Evolutionary conservation across 345 rosid species (phyloP).

Genomic region (Microcos paniculata): DNA sequence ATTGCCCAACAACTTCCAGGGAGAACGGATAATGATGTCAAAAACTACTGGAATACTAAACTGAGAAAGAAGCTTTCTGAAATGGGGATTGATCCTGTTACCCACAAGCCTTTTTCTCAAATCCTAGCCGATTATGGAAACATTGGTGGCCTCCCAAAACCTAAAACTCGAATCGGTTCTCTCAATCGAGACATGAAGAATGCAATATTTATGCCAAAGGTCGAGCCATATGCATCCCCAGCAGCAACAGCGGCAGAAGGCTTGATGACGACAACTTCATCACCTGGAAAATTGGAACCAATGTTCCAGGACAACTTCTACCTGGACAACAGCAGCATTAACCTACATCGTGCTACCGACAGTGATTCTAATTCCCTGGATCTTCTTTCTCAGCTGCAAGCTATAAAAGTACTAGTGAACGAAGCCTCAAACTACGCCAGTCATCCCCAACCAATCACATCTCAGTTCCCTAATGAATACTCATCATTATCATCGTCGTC

Average conservation of each 20-base stretch:
- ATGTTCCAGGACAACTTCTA: conserved; percentile 21
- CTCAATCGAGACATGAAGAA: conserved; percentile 43
- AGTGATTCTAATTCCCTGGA: conserved; percentile 36
- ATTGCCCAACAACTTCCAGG: conserved; percentile 94
- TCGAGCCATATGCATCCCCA: conserved; percentile 17
- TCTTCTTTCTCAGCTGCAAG: conserved; percentile 74
- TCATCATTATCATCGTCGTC: conserved; percentile 37
- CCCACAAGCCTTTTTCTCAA: conserved; percentile 90
- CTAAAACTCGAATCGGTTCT: conserved; percentile 44
- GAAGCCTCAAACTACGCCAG: conserved; percentile 42
- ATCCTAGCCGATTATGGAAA: conserved; percentile 82
- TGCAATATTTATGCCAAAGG: conserved; percentile 20
- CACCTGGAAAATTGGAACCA: conserved; percentile 26
- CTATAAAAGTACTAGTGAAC: conserved; percentile 57
- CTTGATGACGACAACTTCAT: conserved; percentile 14
- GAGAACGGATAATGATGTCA: conserved; percentile 91
- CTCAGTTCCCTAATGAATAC: conserved; percentile 24
- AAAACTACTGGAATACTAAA: conserved; percentile 91
- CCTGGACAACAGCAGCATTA: neutral
- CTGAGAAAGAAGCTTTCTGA: conserved; percentile 83
- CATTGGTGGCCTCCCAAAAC: conserved; percentile 57
- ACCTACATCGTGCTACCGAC: neutral
- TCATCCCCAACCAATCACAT: conserved; percentile 16
- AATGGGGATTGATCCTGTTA: conserved; percentile 94
- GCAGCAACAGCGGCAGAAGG: conserved; percentile 14